Percentiles rank a stretch among this genome's conserved stretches.
These are phyloP conservation scores for Incumbomyces lentus DNA, from an alignment of 2,329 filamentous ascomycete genomes.

Conservation along the genomic window DNA sequence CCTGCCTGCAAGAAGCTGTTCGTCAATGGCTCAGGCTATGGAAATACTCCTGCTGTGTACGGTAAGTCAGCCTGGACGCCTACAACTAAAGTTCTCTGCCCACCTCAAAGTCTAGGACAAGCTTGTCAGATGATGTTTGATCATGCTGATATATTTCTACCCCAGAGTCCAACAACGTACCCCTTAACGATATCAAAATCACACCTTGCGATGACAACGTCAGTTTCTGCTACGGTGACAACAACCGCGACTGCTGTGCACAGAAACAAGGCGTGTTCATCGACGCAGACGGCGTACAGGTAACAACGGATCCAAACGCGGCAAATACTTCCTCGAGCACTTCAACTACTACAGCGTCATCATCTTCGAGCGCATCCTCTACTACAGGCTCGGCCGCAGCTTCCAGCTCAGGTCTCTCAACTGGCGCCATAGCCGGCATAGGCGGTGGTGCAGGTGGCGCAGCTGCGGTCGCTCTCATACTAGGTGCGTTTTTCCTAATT, in stretches of 20 bases:
- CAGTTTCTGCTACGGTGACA: not conserved
- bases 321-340: not conserved
- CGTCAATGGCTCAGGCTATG: conserved; percentile 5
- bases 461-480: not conserved
- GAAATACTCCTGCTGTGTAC: not conserved
- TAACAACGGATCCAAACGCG: not conserved
- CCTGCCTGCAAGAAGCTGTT: conserved; percentile 19
- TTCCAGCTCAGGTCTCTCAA: not conserved
- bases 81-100: too few relatives aligned
- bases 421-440: not conserved
- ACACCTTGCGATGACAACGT: not conserved
- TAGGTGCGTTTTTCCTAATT: not conserved
- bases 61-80: too few relatives aligned
- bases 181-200: not conserved
- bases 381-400: not conserved
- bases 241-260: not conserved
- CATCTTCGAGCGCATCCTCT: not conserved
- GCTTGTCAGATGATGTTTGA: too few relatives aligned
- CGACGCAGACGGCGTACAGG: not conserved
- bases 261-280: not conserved
- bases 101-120: too few relatives aligned
- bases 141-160: not conserved
- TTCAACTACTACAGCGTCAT: not conserved
- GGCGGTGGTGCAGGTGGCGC: not conserved
- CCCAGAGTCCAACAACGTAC: not conserved